Percentiles rank a stretch among this genome's conserved stretches.
These are phyloP conservation scores for Eucalyptus cloeziana DNA, from an alignment of 345 rosid species.

Conservation along the genomic window DNA sequence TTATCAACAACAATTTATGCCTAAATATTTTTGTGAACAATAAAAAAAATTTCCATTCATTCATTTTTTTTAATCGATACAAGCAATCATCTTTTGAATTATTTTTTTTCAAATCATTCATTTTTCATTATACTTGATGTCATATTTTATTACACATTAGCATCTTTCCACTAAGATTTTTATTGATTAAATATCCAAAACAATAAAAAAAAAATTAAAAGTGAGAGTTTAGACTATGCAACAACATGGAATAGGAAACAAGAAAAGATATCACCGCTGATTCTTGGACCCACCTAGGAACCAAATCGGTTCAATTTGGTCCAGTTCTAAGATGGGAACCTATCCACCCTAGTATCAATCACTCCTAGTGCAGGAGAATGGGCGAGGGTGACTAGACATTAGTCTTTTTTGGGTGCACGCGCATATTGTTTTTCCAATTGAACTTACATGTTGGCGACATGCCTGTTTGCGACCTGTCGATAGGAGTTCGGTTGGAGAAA, in stretches of 20 bases:
- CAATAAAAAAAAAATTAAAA: no score
- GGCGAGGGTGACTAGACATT: background rate
- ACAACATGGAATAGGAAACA: background rate
- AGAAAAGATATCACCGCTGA: background rate
- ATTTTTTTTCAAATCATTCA: background rate
- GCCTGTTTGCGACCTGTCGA: background rate
- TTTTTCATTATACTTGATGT: background rate
- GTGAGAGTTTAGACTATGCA: background rate
- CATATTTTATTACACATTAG: background rate
- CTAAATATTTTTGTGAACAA: background rate
- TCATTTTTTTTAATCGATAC: background rate
- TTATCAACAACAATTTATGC: background rate
- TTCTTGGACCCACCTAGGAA: background rate
- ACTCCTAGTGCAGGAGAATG: background rate
- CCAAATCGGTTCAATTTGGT: background rate
- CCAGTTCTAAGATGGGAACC: background rate
- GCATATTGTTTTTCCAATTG: background rate
- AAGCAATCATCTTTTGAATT: background rate
- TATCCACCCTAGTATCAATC: no score
- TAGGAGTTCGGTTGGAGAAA: background rate
- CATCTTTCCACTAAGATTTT: background rate
- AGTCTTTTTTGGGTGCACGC: background rate
- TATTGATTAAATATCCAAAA: background rate
- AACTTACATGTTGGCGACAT: background rate
- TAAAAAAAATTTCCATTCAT: background rate